Evolutionary conservation across 2,329 filamentous ascomycete genomes (phyloP).

Genomic region (Pseudogymnoascus sp.): DNA sequence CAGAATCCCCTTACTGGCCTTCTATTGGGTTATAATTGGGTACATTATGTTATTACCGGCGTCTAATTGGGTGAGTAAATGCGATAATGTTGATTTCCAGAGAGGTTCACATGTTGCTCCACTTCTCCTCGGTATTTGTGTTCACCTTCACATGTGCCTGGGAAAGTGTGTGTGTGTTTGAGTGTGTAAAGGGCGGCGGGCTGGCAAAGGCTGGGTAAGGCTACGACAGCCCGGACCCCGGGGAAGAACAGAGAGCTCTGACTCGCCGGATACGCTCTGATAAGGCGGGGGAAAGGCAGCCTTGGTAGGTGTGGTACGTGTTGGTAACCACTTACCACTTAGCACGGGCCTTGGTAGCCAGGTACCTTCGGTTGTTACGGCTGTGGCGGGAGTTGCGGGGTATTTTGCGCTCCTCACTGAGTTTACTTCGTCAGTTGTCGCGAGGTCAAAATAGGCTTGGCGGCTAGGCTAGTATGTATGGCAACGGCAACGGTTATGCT

Average conservation of each 20-base stretch:
- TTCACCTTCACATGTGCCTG: neutral
- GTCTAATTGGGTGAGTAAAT: neutral
- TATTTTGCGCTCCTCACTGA: neutral
- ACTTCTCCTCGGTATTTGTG: neutral
- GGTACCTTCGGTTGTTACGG: neutral
- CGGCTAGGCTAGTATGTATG: neutral
- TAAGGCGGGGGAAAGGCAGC: neutral
- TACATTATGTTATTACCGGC: neutral
- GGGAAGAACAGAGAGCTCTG: neutral
- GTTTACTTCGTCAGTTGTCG: neutral
- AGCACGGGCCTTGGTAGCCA: neutral
- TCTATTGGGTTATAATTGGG: neutral
- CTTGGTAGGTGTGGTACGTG: neutral
- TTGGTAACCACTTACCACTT: too few relatives aligned
- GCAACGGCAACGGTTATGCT: neutral
- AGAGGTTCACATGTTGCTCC: neutral
- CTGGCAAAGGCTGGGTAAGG: neutral
- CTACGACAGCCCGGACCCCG: neutral
- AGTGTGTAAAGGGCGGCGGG: neutral
- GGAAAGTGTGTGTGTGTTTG: too few relatives aligned
- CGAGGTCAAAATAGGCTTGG: conserved; percentile 1
- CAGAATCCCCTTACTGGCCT: neutral
- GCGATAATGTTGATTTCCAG: neutral
- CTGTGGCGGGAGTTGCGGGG: neutral
- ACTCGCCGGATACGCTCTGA: neutral